Conservation (phyloP, 192 early-diverging fungal genomes). For the Pecoramyces ruminantium region DNA sequence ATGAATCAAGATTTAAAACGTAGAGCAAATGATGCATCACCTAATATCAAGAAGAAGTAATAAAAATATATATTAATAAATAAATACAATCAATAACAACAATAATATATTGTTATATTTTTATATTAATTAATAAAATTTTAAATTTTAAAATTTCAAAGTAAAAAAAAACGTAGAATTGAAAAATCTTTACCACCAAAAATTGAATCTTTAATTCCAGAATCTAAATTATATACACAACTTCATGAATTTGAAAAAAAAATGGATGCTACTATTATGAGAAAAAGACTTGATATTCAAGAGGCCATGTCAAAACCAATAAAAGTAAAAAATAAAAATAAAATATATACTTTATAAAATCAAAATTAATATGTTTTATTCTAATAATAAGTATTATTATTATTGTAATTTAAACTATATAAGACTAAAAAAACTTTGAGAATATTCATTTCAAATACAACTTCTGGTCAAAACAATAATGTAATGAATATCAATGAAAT, state of each 20-base stretch:
- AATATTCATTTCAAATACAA: neutral
- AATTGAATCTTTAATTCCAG: conserved; percentile 82
- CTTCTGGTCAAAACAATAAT: neutral
- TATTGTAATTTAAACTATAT: no score
- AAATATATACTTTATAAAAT: no score
- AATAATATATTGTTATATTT: no score
- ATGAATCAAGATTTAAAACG: neutral
- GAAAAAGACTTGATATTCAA: conserved; percentile 78
- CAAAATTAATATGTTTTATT: no score
- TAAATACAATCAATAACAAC: no score
- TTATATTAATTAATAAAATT: no score
- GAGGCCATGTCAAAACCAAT: conserved; percentile 62
- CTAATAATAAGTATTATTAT: no score
- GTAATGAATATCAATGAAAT: neutral
- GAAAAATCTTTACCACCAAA: conserved; percentile 7
- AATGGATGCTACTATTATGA: conserved; percentile 74
- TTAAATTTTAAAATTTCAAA: neutral
- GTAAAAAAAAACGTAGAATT: neutral
- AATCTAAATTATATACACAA: conserved; percentile 73
- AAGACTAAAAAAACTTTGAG: neutral
- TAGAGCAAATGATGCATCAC: neutral
- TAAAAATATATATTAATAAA: no score
- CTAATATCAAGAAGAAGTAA: neutral
- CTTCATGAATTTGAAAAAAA: conserved; percentile 73
- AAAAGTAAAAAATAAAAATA: conserved; percentile 36